Conservation (phyloP, 2,329 filamentous ascomycete species). For the Colletotrichum shisoi region DNA sequence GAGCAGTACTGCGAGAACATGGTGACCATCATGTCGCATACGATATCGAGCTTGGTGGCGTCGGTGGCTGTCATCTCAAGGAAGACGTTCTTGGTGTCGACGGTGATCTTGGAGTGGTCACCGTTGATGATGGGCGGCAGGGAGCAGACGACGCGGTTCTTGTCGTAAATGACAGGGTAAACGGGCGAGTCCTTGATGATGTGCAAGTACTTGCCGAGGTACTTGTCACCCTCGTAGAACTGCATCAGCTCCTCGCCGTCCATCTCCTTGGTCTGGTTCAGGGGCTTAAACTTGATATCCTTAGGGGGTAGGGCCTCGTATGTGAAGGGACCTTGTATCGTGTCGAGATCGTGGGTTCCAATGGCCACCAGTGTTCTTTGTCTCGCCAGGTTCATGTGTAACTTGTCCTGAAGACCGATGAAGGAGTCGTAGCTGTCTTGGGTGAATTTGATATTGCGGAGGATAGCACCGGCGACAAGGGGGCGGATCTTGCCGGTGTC, state of each 20-base stretch:
- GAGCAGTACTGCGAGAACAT: constrained; percentile 96
- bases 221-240: constrained; percentile 94
- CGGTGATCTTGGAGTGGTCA: constrained; percentile 93
- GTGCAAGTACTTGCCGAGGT: constrained; percentile 87
- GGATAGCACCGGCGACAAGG: constrained; percentile 86
- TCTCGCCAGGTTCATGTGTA: constrained; percentile 93
- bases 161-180: constrained; percentile 95
- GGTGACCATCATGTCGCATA: constrained; percentile 91
- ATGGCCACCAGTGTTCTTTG: constrained; percentile 95
- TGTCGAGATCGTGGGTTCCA: constrained; percentile 95
- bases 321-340: constrained; percentile 90
- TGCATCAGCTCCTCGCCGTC: constrained; percentile 87
- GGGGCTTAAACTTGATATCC: constrained; percentile 86
- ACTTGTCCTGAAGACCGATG: constrained; percentile 96
- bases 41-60: constrained; percentile 93
- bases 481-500: constrained; percentile 81
- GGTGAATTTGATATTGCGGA: constrained; percentile 91
- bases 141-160: constrained; percentile 85
- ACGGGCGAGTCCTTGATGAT: constrained; percentile 94
- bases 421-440: constrained; percentile 94
- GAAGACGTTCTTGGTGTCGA: constrained; percentile 91
- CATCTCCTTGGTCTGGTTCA: constrained; percentile 93
- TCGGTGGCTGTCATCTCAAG: constrained; percentile 98
- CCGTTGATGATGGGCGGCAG: constrained; percentile 98
- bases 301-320: constrained; percentile 93